Conservation (phyloP, 805 yeast genomes). For the Hagleromyces aurorensis region DNA sequence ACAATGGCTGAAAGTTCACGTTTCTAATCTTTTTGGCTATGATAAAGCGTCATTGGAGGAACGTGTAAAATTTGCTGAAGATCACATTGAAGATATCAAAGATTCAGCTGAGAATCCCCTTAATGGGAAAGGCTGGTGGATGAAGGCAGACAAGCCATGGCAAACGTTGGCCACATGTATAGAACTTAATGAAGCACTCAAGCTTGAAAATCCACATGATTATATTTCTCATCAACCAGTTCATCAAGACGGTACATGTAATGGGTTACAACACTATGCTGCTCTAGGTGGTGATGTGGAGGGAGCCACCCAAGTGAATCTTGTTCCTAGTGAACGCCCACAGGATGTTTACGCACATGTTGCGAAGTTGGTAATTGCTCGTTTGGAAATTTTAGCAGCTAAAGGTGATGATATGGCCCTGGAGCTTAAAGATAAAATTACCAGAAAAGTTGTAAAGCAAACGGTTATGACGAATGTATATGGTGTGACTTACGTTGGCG, state of each 20-base stretch:
- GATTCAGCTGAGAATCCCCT: constrained; percentile 60
- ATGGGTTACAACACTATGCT: constrained; percentile 81
- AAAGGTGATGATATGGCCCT: constrained; percentile 47
- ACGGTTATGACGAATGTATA: constrained; percentile 98
- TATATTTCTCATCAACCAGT: constrained; percentile 67
- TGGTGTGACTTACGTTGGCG: constrained; percentile 94
- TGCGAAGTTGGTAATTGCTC: constrained; percentile 50
- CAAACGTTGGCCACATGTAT: constrained; percentile 65
- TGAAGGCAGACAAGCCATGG: constrained; percentile 74
- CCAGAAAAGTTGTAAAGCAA: constrained; percentile 88
- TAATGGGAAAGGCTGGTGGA: constrained; percentile 56
- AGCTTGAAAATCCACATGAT: constrained; percentile 55
- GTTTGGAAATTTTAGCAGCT: constrained; percentile 47
- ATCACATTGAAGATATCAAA: constrained; percentile 44
- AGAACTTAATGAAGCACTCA: constrained; percentile 55
- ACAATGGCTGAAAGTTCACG: constrained; percentile 67
- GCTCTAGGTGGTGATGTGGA: constrained; percentile 80
- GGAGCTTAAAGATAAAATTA: constrained; percentile 49
- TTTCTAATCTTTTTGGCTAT: constrained; percentile 65
- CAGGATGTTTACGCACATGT: constrained; percentile 72
- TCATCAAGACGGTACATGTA: constrained; percentile 84
- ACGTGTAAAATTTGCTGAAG: constrained; percentile 52
- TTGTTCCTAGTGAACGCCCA: constrained; percentile 63
- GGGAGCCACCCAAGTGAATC: constrained; percentile 75
- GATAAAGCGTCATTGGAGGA: constrained; percentile 65